These are phyloP conservation scores for Phialophora chinensis DNA, from an alignment of 2,329 filamentous ascomycete species.

Conservation along the genomic window DNA sequence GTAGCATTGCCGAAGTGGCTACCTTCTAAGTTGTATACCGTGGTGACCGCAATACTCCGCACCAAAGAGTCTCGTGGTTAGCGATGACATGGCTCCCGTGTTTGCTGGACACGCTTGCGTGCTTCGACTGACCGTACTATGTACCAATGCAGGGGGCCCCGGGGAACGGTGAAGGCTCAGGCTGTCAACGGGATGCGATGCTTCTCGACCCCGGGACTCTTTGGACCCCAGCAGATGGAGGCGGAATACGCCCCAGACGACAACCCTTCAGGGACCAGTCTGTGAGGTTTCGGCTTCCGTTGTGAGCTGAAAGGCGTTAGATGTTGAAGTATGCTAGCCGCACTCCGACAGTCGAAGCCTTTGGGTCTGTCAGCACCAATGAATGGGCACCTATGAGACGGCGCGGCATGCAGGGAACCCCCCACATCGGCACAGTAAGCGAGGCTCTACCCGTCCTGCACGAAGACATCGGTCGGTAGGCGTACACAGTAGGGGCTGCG, in stretches of 20 bases:
- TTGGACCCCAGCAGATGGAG: slow-evolving; percentile 9
- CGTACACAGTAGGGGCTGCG: neutral
- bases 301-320: slow-evolving; percentile 16
- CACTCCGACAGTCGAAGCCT: neutral
- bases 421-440: slow-evolving; percentile 18
- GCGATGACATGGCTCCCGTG: too few species aligned
- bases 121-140: too few species aligned
- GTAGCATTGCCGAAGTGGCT: neutral
- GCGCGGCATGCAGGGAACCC: neutral
- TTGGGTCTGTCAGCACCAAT: slow-evolving; percentile 16
- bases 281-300: slow-evolving; percentile 16
- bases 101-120: too few species aligned
- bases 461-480: neutral
- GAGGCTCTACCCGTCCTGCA: slow-evolving; percentile 6
- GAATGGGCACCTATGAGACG: neutral
- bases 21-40: neutral
- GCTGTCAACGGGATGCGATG: neutral
- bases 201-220: neutral
- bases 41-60: neutral
- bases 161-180: neutral
- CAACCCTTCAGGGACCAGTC: neutral
- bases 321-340: neutral
- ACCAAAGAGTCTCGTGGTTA: too few species aligned
- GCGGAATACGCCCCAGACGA: neutral
- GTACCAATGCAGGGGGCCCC: too few species aligned